phyloP scores from a whole-genome alignment of 495 filamentous ascomycete genomes.

The Letharia lupina region DNA sequence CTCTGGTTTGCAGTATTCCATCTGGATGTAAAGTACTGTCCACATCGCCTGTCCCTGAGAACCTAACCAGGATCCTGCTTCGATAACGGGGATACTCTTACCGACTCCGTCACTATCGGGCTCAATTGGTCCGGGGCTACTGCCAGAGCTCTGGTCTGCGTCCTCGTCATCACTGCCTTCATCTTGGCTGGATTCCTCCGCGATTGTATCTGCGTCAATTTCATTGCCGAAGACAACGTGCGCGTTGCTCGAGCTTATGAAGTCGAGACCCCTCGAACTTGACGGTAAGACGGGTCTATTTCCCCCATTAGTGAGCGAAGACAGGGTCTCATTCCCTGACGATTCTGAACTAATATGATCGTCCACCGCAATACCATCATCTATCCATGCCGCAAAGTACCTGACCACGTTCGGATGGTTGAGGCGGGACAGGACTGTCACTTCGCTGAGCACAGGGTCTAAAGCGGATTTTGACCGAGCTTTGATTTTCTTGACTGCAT shows the following conservation, averaged over 20 bases:
- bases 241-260: constrained; percentile 67
- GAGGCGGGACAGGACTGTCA: constrained; percentile 77
- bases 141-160: background rate
- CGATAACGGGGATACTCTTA: no score
- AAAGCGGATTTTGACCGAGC: constrained; percentile 70
- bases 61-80: background rate
- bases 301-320: constrained; percentile 11
- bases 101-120: background rate
- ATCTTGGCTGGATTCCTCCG: constrained; percentile 25
- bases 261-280: constrained; percentile 80
- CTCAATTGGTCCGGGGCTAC: background rate
- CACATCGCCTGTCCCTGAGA: constrained; percentile 31
- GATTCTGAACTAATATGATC: constrained; percentile 44
- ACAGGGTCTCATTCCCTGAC: constrained; percentile 47
- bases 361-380: constrained; percentile 56
- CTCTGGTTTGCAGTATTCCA: constrained; percentile 96
- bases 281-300: constrained; percentile 49
- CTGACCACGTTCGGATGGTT: constrained; percentile 95
- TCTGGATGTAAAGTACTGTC: constrained; percentile 72
- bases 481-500: constrained; percentile 94
- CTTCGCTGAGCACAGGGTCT: constrained; percentile 82
- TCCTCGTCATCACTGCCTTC: constrained; percentile 24
- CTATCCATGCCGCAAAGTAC: constrained; percentile 92
- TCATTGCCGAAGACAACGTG: constrained; percentile 23
- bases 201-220: constrained; percentile 28